A percentile compares a stretch with the other conserved stretches of the same genome.
These are phyloP conservation scores for Neurospora discreta DNA, from an alignment of 495 filamentous ascomycete genomes.

Conservation along the genomic window DNA sequence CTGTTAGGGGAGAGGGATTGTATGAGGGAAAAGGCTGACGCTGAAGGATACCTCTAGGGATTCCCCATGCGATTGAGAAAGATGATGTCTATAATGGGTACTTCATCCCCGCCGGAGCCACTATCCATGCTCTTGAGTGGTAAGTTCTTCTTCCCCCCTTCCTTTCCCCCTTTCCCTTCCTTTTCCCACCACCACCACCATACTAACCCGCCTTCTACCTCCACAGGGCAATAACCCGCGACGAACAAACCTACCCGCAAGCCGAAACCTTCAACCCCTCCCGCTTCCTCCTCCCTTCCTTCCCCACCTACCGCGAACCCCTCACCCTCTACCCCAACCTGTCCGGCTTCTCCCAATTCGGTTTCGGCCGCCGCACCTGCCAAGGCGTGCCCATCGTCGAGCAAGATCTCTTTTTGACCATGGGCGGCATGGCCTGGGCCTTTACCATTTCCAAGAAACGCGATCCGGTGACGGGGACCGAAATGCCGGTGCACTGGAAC, in stretches of 20 bases:
- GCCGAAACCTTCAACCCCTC: constrained; percentile 48
- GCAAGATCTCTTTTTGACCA: constrained; percentile 43
- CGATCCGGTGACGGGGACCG: constrained; percentile 20
- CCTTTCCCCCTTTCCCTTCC: neutral
- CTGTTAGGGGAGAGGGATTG: neutral
- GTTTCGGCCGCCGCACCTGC: constrained; percentile 50
- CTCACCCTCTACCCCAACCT: constrained; percentile 44
- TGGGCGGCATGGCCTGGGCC: constrained; percentile 50
- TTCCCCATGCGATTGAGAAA: constrained; percentile 41
- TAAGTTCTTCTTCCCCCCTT: constrained; percentile 4
- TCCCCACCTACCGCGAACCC: constrained; percentile 44
- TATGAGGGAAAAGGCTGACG: neutral
- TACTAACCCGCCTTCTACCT: constrained; percentile 21
- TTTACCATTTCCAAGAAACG: constrained; percentile 39
- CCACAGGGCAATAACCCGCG: constrained; percentile 49
- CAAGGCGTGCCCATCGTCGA: constrained; percentile 45
- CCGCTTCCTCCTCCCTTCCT: constrained; percentile 39
- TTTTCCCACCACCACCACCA: neutral
- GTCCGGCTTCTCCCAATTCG: constrained; percentile 44
- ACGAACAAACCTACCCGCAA: constrained; percentile 46
- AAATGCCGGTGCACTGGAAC: constrained; percentile 36
- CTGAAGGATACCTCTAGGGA: constrained; percentile 17
- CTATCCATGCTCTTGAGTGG: constrained; percentile 48
- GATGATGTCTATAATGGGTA: constrained; percentile 48
- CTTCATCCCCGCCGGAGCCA: constrained; percentile 42